These are phyloP conservation scores for Eimeria acervulina DNA, from an alignment of 169 alveolate species.

Conservation along the genomic window DNA sequence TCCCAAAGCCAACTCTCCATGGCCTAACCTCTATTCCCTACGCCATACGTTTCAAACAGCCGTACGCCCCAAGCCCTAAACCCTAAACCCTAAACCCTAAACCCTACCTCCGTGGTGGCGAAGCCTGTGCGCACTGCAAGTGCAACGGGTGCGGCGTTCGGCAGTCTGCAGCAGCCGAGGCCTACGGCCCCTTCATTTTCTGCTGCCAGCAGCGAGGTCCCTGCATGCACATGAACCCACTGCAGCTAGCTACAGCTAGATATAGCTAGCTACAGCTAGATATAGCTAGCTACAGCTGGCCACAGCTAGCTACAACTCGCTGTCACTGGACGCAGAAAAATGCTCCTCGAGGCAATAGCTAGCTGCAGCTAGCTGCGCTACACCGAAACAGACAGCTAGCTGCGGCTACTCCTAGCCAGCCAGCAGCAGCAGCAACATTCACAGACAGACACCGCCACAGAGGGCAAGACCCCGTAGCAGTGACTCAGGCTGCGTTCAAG, in stretches of 20 bases:
- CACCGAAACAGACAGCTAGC: too few species aligned
- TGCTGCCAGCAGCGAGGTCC: slow-evolving; percentile 35
- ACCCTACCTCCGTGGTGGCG: slow-evolving; percentile 47
- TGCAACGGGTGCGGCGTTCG: not conserved
- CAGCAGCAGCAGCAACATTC: not conserved
- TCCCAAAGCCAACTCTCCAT: too few species aligned
- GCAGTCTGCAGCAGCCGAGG: slow-evolving; percentile 28
- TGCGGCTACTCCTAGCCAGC: too few species aligned
- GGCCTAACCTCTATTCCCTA: not conserved
- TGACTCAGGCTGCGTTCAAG: not conserved
- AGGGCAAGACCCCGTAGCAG: too few species aligned
- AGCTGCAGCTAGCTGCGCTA: not conserved
- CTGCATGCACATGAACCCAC: not conserved
- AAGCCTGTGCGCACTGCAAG: slow-evolving; percentile 23
- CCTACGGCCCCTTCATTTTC: slow-evolving; percentile 21
- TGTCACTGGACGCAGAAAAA: too few species aligned
- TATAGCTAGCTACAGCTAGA: not conserved
- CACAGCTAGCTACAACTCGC: not conserved
- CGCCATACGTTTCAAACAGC: too few species aligned
- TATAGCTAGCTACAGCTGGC: not conserved
- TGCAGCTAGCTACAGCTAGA: slow-evolving; percentile 13
- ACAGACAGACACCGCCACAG: not conserved
- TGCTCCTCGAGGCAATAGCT: too few species aligned
- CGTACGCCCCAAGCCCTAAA: not conserved
- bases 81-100: slow-evolving; percentile 32